Conservation (phyloP, 1,139 yeast species). For the Candida sojae region DNA sequence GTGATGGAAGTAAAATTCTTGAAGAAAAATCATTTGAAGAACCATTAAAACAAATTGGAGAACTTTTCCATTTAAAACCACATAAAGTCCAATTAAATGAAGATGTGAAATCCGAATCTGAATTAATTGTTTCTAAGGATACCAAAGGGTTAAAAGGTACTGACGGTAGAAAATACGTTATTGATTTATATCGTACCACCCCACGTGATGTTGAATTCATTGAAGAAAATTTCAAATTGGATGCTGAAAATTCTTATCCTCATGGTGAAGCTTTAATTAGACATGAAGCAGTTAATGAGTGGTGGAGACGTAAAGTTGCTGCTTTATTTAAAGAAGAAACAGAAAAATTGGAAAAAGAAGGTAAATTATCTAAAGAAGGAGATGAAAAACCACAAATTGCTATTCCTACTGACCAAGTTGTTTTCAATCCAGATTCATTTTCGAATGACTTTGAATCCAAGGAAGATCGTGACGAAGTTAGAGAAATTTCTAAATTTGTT, state of each 20-base stretch:
- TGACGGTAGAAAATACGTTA: conserved; percentile 80
- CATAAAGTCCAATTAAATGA: conserved; percentile 52
- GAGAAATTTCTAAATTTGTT: conserved; percentile 68
- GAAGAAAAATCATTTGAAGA: conserved; percentile 53
- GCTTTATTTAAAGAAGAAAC: conserved; percentile 53
- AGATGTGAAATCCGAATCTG: conserved; percentile 36
- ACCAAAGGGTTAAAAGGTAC: conserved; percentile 85
- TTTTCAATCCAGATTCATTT: conserved; percentile 82
- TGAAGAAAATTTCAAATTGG: conserved; percentile 50
- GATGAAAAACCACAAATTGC: conserved; percentile 52
- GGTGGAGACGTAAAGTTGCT: conserved; percentile 78
- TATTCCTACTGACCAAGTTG: conserved; percentile 56
- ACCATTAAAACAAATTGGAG: conserved; percentile 63
- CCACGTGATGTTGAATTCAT: conserved; percentile 83
- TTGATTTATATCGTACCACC: conserved; percentile 81
- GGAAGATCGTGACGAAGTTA: conserved; percentile 60
- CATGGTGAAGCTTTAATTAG: conserved; percentile 79
- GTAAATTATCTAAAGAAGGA: conserved; percentile 30
- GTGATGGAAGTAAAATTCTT: conserved; percentile 54
- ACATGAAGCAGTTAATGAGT: conserved; percentile 85
- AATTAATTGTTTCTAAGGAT: conserved; percentile 70
- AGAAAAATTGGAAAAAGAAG: conserved; percentile 50
- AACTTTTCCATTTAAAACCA: conserved; percentile 74
- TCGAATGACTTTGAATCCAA: conserved; percentile 43
- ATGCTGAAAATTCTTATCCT: conserved; percentile 62